phyloP scores from a whole-genome alignment of 352 stramenopile species.

The Thraustochytrium sp. region DNA sequence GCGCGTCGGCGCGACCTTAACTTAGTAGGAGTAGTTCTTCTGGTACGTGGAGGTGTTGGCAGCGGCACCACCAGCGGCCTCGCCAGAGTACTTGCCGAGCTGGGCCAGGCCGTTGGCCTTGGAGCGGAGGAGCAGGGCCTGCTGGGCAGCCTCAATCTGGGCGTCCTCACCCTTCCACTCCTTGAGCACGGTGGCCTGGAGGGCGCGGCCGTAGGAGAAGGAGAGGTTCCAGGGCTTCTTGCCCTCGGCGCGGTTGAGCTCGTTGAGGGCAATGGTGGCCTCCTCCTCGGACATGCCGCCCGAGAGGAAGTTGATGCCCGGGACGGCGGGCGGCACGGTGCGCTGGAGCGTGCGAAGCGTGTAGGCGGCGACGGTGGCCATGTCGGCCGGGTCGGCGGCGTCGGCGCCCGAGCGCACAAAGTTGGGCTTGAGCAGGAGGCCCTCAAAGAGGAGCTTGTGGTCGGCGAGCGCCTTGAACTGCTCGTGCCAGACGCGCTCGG shows the following conservation, averaged over 20 bases:
- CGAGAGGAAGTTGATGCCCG: conserved; percentile 59
- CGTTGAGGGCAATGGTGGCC: conserved; percentile 58
- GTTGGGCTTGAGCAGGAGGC: conserved; percentile 65
- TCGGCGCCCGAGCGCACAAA: conserved; percentile 62
- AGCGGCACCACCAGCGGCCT: conserved; percentile 55
- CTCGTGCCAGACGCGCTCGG: conserved; percentile 59
- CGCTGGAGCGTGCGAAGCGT: conserved; percentile 59
- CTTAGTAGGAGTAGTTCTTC: conserved; percentile 68
- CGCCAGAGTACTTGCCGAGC: conserved; percentile 61
- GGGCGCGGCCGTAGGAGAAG: conserved; percentile 58
- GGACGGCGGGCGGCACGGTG: conserved; percentile 57
- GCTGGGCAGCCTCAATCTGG: conserved; percentile 59
- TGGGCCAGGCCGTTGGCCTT: conserved; percentile 62
- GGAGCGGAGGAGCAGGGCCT: conserved; percentile 56
- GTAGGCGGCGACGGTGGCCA: conserved; percentile 54
- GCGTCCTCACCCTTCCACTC: conserved; percentile 60
- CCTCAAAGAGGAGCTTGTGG: conserved; percentile 62
- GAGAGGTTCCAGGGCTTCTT: conserved; percentile 56
- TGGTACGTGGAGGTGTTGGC: conserved; percentile 60
- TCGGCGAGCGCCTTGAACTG: conserved; percentile 64
- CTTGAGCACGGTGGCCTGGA: conserved; percentile 58
- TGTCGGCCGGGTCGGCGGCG: conserved; percentile 51
- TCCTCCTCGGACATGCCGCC: conserved; percentile 59
- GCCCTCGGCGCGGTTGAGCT: conserved; percentile 57
- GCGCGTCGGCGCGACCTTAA: too few relatives aligned